phyloP scores from a whole-genome alignment of 176 grass and related monocot genomes.

The Eremochloa ophiuroides region DNA sequence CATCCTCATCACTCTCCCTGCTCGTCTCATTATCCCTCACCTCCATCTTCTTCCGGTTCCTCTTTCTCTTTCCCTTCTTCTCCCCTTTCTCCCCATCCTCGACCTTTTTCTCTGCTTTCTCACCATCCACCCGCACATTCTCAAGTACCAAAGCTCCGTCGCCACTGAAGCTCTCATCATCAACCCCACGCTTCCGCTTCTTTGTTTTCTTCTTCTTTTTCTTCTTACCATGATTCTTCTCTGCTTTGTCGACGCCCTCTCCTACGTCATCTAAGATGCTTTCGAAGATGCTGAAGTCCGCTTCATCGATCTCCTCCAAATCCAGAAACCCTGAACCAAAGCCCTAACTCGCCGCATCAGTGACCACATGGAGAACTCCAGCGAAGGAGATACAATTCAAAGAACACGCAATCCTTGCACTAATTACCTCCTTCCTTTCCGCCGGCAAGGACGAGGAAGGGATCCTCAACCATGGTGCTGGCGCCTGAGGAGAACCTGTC shows the following conservation, averaged over 20 bases:
- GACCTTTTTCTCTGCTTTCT: slow-evolving; percentile 8
- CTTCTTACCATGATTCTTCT: slow-evolving; percentile 23
- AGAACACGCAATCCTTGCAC: background rate
- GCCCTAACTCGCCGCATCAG: background rate
- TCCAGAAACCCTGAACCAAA: slow-evolving; percentile 69
- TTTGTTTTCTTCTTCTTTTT: slow-evolving; percentile 34
- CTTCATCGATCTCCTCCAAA: slow-evolving; percentile 91
- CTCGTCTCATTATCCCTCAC: slow-evolving; percentile 15
- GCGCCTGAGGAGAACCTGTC: background rate
- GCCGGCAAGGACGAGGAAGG: slow-evolving; percentile 62
- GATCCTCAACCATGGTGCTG: slow-evolving; percentile 42
- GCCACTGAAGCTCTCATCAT: background rate
- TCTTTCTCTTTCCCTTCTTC: slow-evolving; percentile 30
- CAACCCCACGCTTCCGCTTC: slow-evolving; percentile 51
- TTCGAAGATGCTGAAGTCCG: slow-evolving; percentile 51
- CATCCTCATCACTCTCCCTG: slow-evolving; percentile 1
- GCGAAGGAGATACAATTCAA: background rate
- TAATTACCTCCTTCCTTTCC: slow-evolving; percentile 77
- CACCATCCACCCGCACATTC: background rate
- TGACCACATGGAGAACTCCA: background rate
- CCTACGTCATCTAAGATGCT: slow-evolving; percentile 21
- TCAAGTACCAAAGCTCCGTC: slow-evolving; percentile 13
- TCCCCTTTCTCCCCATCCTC: background rate
- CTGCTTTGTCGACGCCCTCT: slow-evolving; percentile 4
- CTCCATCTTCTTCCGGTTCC: slow-evolving; percentile 55